Percentiles rank a stretch among this genome's conserved stretches.
These are phyloP conservation scores for Lizanozyma gosingica DNA, from an alignment of 1,139 yeast species.

Conservation along the genomic window DNA sequence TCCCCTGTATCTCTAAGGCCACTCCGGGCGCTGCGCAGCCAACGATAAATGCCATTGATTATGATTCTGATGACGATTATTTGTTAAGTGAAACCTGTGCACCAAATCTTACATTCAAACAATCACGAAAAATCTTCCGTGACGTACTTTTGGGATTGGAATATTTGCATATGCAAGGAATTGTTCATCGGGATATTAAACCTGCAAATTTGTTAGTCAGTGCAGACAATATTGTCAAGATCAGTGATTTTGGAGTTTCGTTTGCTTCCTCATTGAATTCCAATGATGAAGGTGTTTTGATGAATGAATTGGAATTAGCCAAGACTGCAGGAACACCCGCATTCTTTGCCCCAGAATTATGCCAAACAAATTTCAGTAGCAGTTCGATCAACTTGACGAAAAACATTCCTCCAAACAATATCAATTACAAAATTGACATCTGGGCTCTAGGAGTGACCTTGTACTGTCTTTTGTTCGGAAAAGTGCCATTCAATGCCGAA, in stretches of 20 bases:
- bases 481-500: conserved; percentile 84
- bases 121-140: conserved; percentile 65
- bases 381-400: conserved; percentile 1
- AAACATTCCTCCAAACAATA: conserved; percentile 16
- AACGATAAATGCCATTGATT: neutral
- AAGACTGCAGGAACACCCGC: conserved; percentile 92
- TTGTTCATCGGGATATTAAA: conserved; percentile 93
- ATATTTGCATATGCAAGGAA: conserved; percentile 86
- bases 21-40: neutral
- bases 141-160: conserved; percentile 88
- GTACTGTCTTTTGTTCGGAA: conserved; percentile 81
- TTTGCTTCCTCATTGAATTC: conserved; percentile 62
- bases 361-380: conserved; percentile 35
- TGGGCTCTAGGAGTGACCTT: conserved; percentile 97
- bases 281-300: conserved; percentile 31
- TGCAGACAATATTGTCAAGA: conserved; percentile 69
- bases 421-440: conserved; percentile 75
- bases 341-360: conserved; percentile 71
- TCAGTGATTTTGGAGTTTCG: conserved; percentile 95
- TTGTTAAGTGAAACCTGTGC: conserved; percentile 33
- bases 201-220: conserved; percentile 87
- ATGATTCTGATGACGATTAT: conserved; percentile 24
- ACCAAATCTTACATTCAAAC: conserved; percentile 58
- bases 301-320: conserved; percentile 72
- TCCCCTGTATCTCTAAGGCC: neutral